Base-by-base conservation (phyloP, 495 filamentous ascomycete genomes). In the Xylaria flabelliformis region DNA sequence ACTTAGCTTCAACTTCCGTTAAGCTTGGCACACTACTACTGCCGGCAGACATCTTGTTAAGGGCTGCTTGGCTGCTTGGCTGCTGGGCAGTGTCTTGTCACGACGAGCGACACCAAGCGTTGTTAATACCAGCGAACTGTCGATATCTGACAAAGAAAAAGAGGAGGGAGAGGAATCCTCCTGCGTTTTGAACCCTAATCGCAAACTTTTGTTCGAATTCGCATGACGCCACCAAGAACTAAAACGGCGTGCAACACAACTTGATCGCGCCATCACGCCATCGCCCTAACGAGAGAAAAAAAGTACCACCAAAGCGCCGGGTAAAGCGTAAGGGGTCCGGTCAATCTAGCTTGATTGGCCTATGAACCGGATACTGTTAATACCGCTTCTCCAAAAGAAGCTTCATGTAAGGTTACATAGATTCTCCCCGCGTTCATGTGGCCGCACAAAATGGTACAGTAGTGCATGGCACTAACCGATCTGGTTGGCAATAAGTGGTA, bases 241-340 rank as follows among this genome's bases (percentile, higher is more conserved):
- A 63, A 70, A 70, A 63, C 68, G 26, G 24, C 69, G 69, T 71
- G 69, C 69, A 55, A n/a, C 17, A 21, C 0, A 46, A 26, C 50
- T n/a, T 36, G 15, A 71, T 71, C n/a, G 62, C 69, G 69, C 69
- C 61, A 71, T 71, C n/a, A 51, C 69, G 69, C 69, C 61, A 71
- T 71, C 69, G 50, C 50, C 34, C 62, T 4, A 34, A 65, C 21
- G 19, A 59, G 10, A 53, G 9, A 29, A 58, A 46, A 46, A 29
- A 56, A 9, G 0, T 13, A 26, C 48, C n/a, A 64, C 19, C 19
- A 53, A 65, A 21, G 13, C 48, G n/a, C 51, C 17, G 51, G 61
- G 19, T 58, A 42, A 71, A 36, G 17, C 15, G 10, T 39, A 9
- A 17, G 39, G 39, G 34, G 15, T 21, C 24, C 50, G 34, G 15